A percentile compares a stretch with the other conserved stretches of the same genome.
Conservation (phyloP, 2,329 filamentous ascomycete species). For the Ceratocystis huliohia region DNA sequence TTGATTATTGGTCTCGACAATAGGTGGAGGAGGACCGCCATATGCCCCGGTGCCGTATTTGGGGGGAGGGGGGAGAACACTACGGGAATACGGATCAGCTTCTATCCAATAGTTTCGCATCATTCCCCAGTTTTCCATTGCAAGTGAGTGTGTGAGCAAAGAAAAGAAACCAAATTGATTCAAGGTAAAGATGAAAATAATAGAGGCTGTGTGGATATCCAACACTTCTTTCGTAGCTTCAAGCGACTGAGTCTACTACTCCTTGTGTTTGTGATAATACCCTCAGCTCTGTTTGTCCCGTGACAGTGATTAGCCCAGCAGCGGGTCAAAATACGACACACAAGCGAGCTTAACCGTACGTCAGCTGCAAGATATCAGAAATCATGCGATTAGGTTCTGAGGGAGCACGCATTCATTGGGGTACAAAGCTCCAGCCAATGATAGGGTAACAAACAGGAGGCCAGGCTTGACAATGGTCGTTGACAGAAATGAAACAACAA, state of each 20-base stretch:
- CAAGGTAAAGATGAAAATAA: not conserved
- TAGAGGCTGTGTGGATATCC: not conserved
- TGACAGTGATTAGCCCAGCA: not conserved
- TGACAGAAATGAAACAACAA: not conserved
- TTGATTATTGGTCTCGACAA: conserved; percentile 91
- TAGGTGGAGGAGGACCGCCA: conserved; percentile 46
- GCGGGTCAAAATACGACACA: not conserved
- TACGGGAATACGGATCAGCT: conserved; percentile 27
- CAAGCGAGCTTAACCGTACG: not conserved
- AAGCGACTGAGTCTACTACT: not conserved
- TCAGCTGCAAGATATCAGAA: not conserved
- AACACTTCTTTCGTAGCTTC: not conserved
- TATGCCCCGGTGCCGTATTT: conserved; percentile 68
- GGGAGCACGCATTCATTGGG: conserved; percentile 8
- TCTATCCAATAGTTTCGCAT: conserved; percentile 18
- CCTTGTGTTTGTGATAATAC: not conserved
- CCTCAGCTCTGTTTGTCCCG: not conserved
- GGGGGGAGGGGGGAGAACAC: conserved; percentile 74
- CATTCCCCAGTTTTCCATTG: conserved; percentile 19
- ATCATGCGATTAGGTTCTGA: not conserved
- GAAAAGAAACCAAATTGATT: not conserved
- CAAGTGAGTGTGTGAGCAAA: not conserved
- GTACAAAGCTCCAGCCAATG: conserved; percentile 10
- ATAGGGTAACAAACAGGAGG: not conserved
- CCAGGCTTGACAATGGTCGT: not conserved